Evolutionary conservation across 208 protist species (phyloP).

Genomic region (Trypanosoma congolense): DNA sequence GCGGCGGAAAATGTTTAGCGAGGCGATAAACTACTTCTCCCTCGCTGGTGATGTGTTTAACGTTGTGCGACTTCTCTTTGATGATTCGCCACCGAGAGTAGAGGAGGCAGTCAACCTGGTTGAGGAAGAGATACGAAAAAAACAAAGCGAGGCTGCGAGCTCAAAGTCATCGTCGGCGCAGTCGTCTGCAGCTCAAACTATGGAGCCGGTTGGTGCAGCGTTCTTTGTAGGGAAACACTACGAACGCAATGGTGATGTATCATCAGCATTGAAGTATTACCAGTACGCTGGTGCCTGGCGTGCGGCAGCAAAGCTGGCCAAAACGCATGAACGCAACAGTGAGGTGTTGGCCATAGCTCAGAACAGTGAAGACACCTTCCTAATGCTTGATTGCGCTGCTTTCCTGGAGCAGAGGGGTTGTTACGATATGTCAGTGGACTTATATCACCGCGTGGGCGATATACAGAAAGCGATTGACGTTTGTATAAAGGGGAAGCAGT

Average conservation of each 20-base stretch:
- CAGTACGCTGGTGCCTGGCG: conserved; percentile 79
- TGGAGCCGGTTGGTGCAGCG: conserved; percentile 77
- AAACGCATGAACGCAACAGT: conserved; percentile 51
- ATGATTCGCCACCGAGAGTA: conserved; percentile 59
- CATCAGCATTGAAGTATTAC: conserved; percentile 89
- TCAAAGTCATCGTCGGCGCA: conserved; percentile 1
- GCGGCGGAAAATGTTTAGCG: conserved; percentile 67
- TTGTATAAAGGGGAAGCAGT: conserved; percentile 89
- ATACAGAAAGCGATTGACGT: conserved; percentile 87
- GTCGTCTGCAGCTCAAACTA: conserved; percentile 22
- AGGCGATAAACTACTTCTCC: conserved; percentile 91
- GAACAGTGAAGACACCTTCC: conserved; percentile 52
- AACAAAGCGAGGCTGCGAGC: conserved; percentile 37
- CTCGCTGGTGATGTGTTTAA: conserved; percentile 84
- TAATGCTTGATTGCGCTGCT: conserved; percentile 87
- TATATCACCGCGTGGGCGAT: conserved; percentile 93
- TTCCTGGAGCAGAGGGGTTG: conserved; percentile 82
- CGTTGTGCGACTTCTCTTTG: conserved; percentile 89
- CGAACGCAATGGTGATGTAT: conserved; percentile 65
- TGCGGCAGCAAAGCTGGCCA: conserved; percentile 87
- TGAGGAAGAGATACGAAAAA: conserved; percentile 54
- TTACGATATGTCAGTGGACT: conserved; percentile 90
- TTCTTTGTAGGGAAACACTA: conserved; percentile 92
- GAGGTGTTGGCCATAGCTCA: conserved; percentile 78
- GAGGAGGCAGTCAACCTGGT: conserved; percentile 86